Evolutionary conservation across 169 alveolate genomes (phyloP), one percentile per base, ranked within the genome.

Genomic region (Eimeria necatrix): DNA sequence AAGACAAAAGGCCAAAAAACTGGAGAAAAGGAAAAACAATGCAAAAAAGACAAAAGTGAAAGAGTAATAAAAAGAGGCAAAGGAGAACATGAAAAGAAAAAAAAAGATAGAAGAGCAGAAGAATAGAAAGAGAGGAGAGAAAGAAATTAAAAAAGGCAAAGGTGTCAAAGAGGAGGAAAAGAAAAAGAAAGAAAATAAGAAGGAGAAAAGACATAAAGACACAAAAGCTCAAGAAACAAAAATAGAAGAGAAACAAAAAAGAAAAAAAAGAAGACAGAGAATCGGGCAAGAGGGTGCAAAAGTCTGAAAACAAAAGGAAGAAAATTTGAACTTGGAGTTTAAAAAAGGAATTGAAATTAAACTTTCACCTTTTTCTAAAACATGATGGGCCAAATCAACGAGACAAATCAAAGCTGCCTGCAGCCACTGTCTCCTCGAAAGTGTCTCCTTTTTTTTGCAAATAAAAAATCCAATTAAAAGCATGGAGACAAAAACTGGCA

Each of bases 311-410:
- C 4, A 26, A 10, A 81, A 6, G 4, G n/a, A 16, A 61, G 24
- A 8, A 12, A 61, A n/a, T 5, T 24, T 52, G 12, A n/a, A 60
- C 24, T 2, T n/a, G 5, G 73, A 32, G 41, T 20, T 20, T 20
- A 26, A 8, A 61, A 26, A 61, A 26, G 73, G 41, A 32, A 16
- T 3, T 20, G 0, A 61, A 26, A 16, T 20, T n/a, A 61, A 8
- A 12, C 41, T 20, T 1, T 14, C 22, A 94, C 96, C 94, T 41
- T 94, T 94, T 32, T 94, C 96, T 24, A 85, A 12, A 3, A 85
- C 32, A 10, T 94, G 96, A n/a, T 94, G 96, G 10, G 83, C 68
- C 60, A 94, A 16, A 46, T 94, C 96, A 53, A 32, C 14, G 18
- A 61, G 56, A 52, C 91, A 60, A 60, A 94, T n/a, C 24, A 18